Base-by-base conservation (phyloP, 495 filamentous ascomycete species). In the Barbatosphaeria neglecta region DNA sequence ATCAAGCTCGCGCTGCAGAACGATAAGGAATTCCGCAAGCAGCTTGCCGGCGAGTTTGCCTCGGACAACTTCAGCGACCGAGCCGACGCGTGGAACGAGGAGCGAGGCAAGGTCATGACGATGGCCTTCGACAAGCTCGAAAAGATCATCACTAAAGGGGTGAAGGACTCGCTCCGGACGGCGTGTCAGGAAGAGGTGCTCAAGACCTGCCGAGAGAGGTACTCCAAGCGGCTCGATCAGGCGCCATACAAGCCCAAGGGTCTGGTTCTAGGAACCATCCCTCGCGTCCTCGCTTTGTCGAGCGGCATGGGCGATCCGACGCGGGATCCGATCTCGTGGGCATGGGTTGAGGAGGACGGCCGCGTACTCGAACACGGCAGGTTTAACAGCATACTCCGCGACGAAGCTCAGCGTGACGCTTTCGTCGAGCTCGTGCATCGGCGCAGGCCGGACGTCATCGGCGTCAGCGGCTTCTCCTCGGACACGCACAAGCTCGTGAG, bases 1-100 rank as follows among this genome's bases (percentile, higher is more conserved):
- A 83, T 98, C 18, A 76, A 75, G 45, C 73, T 96, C 22, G 73
- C 77, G 15, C 72, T 96, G 44, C 79, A 87, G 52, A 78, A 85
- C 45, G 80, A 85, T 50, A 73, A 80, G 7, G 70, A 80, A 25
- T 87, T 95, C 69, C 79, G 77, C 40, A 72, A 77, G 33, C 75
- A 80, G 38, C 74, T 97, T 1, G 83, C 87, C 58, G 67, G 69
- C n/a, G 82, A 88, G 44, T 88, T 98, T 47, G 80, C 82, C 39
- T 94, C 88, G 0, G 92, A 97, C 55, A 95, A 93, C 60, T 88
- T 84, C 64, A 96, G 90, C 52, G 89, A 95, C 57, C 73, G 92
- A 15, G 93, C 92, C 11, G 93, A 98, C 62, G 84, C 86, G 4
- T 98, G 92, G 92, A 97, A 97, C 50, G 72, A 76, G 16, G 79